Base-by-base conservation (phyloP, 2,329 filamentous ascomycete genomes). In the Fusarium liriodendri region DNA sequence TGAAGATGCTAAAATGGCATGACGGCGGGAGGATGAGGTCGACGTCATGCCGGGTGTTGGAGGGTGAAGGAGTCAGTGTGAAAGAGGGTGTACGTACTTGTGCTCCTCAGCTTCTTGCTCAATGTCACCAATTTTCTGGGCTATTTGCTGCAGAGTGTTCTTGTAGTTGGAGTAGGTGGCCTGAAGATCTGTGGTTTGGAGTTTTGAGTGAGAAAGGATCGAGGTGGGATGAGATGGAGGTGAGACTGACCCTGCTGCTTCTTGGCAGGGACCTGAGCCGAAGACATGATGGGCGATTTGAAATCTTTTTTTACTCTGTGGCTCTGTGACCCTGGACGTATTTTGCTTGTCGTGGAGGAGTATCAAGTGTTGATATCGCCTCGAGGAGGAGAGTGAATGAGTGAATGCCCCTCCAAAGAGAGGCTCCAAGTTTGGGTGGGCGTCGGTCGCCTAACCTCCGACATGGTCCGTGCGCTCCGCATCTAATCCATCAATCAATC, bases 101-200 rank as follows among this genome's bases (percentile, higher is more conserved):
- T 99, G 97, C 83, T 99, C 97, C 83, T 99, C 97, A 22, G 94
- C 92, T 83, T 98, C 97, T 82, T 98, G 95, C 85, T 99, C 97
- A 66, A 99, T 95, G 81, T 98, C 95, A 45, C 97, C 97, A 77
- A 99, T 98, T 83, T 98, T 98, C 80, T 95, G 93, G 33, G 97
- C 97, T 79, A 99, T 91, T 80, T 97, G 94, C 84, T 98, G 96
- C 67, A 99, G 89, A 5, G 88, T 91, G 77, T 89, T 92, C 82
- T 93, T 93, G 84, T 91, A 96, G 84, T 91, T 94, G 76, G 90
- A 90, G 82, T 97, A 97, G 78, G 94, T 93, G 59, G 88, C 85
- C 84, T 97, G 94, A 76, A 97, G 90, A 81, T 97, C 94, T 97
- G 78, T 29, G 42, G 35, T 60, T 62, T 45, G 57, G 29, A 52